A percentile compares a stretch with the other conserved stretches of the same genome.
phyloP scores from a whole-genome alignment of 2,329 filamentous ascomycete genomes.

The Orbilia ellipsospora region DNA sequence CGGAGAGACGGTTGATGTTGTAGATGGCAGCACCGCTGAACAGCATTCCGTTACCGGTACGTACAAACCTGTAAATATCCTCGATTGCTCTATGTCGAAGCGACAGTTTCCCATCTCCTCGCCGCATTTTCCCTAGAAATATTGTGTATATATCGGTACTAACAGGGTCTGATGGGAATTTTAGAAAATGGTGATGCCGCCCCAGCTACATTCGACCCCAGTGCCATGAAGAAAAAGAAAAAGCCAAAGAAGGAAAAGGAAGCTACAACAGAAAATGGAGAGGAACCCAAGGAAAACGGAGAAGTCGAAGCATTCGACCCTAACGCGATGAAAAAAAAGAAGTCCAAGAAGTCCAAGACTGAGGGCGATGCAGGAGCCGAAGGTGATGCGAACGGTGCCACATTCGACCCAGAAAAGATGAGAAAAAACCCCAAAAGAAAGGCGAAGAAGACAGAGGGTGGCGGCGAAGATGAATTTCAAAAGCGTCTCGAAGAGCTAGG shows the following conservation, averaged over 20 bases:
- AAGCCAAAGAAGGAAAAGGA: conserved; percentile 57
- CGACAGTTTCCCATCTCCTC: neutral
- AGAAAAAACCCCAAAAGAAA: conserved; percentile 67
- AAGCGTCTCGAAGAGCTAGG: conserved; percentile 66
- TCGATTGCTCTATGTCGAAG: neutral
- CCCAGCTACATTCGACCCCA: conserved; percentile 43
- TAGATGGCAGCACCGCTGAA: conserved; percentile 29
- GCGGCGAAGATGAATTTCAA: conserved; percentile 66
- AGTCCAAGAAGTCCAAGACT: conserved; percentile 62
- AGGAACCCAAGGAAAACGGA: conserved; percentile 52
- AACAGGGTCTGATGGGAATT: conserved; percentile 7
- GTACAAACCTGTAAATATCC: neutral
- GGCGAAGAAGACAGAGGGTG: conserved; percentile 65
- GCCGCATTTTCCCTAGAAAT: too few relatives aligned
- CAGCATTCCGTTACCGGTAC: conserved; percentile 34
- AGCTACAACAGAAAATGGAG: conserved; percentile 28
- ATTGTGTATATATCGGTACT: conserved; percentile 21
- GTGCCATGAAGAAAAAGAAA: conserved; percentile 59
- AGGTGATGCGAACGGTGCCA: conserved; percentile 80
- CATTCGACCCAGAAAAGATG: conserved; percentile 77
- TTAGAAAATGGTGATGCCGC: conserved; percentile 38
- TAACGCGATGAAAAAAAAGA: conserved; percentile 57
- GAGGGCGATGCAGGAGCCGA: conserved; percentile 78
- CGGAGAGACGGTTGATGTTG: conserved; percentile 43
- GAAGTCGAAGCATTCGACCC: conserved; percentile 57